These are phyloP conservation scores for Seminavis robusta DNA, from an alignment of 108 stramenopile species.

Conservation along the genomic window DNA sequence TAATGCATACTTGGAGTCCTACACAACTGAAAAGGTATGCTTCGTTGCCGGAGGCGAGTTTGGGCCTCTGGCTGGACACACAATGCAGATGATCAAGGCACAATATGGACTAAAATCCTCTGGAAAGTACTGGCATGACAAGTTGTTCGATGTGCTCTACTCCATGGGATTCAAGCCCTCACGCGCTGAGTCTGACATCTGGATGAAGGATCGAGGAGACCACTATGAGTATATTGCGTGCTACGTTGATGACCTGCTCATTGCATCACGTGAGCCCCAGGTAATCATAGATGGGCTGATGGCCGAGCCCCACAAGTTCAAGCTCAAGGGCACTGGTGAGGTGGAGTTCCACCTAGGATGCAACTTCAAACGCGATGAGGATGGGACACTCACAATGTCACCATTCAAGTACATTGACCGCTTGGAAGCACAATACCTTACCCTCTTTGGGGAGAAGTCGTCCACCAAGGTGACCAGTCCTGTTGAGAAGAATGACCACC, in stretches of 20 bases:
- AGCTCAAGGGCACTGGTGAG: slow-evolving; percentile 31
- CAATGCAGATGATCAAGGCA: slow-evolving; percentile 20
- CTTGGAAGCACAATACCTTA: slow-evolving; percentile 11
- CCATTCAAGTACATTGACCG: slow-evolving; percentile 30
- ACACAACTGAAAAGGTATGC: slow-evolving; percentile 22
- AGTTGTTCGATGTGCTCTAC: slow-evolving; percentile 13
- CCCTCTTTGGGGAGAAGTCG: too few relatives aligned
- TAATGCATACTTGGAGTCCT: slow-evolving; percentile 19
- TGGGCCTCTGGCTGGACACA: slow-evolving; percentile 16
- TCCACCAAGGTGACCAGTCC: too few relatives aligned
- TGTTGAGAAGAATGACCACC: slow-evolving; percentile 24
- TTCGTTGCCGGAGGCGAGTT: slow-evolving; percentile 35
- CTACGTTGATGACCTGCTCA: slow-evolving; percentile 30
- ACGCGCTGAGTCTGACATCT: slow-evolving; percentile 36
- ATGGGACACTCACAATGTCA: slow-evolving; percentile 14
- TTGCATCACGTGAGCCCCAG: slow-evolving; percentile 11
- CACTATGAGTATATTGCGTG: slow-evolving; percentile 22
- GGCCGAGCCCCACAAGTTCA: slow-evolving; percentile 9
- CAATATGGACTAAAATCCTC: slow-evolving; percentile 25
- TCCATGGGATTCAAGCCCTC: slow-evolving; percentile 27
- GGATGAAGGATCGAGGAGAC: slow-evolving; percentile 16
- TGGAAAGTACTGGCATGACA: slow-evolving; percentile 6
- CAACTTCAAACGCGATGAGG: slow-evolving; percentile 18
- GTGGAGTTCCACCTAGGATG: slow-evolving; percentile 29
- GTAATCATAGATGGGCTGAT: slow-evolving; percentile 8